Evolutionary conservation across 768 basidiomycete genomes (phyloP).

Genomic region (Suillus spraguei): DNA sequence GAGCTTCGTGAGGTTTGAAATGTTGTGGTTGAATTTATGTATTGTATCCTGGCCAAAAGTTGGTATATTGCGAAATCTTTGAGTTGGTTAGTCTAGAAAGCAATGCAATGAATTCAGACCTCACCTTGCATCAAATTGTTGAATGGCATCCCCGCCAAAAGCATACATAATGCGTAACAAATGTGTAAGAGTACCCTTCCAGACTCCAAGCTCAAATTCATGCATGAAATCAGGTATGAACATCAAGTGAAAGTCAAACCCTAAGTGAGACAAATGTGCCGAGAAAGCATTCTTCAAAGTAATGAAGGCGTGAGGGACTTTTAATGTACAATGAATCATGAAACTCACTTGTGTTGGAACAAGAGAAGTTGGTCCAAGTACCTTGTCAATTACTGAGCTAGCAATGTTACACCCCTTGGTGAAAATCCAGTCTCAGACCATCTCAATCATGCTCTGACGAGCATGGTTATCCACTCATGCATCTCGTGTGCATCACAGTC

Average conservation of each 20-base stretch:
- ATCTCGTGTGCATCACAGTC: not conserved
- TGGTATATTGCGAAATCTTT: constrained; percentile 18
- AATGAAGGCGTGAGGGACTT: constrained; percentile 16
- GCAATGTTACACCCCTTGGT: constrained; percentile 4
- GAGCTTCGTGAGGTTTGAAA: constrained; percentile 19
- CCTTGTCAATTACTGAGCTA: constrained; percentile 1
- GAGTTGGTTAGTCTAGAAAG: not conserved
- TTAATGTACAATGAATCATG: not conserved
- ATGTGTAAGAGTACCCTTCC: constrained; percentile 38
- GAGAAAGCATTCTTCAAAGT: constrained; percentile 32
- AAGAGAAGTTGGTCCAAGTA: constrained; percentile 8
- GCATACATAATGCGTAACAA: constrained; percentile 35
- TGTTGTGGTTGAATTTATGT: constrained; percentile 9
- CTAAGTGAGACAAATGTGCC: constrained; percentile 13
- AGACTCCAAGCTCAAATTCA: constrained; percentile 40
- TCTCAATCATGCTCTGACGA: constrained; percentile 8
- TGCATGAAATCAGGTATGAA: constrained; percentile 40
- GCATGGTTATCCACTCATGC: constrained; percentile 10
- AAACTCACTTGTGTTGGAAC: not conserved
- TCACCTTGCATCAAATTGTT: not conserved
- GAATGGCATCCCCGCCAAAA: constrained; percentile 1
- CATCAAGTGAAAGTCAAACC: constrained; percentile 26
- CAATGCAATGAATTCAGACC: not conserved
- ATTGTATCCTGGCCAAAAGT: constrained; percentile 17
- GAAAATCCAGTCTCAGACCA: constrained; percentile 13